Percentiles rank a stretch among this genome's conserved stretches.
These are phyloP conservation scores for Jaenimonas drosophilae DNA, from an alignment of 208 protist species.

Conservation along the genomic window DNA sequence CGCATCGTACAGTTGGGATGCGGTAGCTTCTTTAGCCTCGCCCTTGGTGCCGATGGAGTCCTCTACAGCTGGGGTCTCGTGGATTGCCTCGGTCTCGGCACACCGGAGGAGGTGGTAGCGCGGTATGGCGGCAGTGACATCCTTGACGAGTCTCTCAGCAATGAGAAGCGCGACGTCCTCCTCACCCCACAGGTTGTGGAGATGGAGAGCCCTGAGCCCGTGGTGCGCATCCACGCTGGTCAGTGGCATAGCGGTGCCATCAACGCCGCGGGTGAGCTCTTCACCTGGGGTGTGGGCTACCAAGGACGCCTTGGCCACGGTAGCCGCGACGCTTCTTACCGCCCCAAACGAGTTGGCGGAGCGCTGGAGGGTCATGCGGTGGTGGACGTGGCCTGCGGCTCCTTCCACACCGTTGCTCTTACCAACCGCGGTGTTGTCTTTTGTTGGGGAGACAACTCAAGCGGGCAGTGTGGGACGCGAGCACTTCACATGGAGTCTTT, in stretches of 20 bases:
- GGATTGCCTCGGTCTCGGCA: slow-evolving; percentile 74
- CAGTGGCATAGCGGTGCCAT: slow-evolving; percentile 85
- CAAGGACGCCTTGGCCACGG: slow-evolving; percentile 78
- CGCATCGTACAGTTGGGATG: slow-evolving; percentile 69
- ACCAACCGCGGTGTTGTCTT: slow-evolving; percentile 53
- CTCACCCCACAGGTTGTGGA: slow-evolving; percentile 56
- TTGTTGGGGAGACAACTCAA: slow-evolving; percentile 85
- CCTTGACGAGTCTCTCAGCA: slow-evolving; percentile 65
- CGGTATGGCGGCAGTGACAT: slow-evolving; percentile 15
- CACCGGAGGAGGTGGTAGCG: slow-evolving; percentile 35
- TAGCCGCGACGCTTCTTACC: slow-evolving; percentile 39
- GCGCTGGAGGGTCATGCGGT: slow-evolving; percentile 47
- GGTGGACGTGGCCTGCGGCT: slow-evolving; percentile 71
- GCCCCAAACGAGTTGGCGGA: slow-evolving; percentile 56
- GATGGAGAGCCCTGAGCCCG: slow-evolving; percentile 20
- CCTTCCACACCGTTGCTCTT: slow-evolving; percentile 77
- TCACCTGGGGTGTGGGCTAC: slow-evolving; percentile 84
- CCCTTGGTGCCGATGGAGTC: slow-evolving; percentile 41
- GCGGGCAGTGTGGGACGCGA: slow-evolving; percentile 63
- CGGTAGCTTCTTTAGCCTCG: slow-evolving; percentile 80
- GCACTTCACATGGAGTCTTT: slow-evolving; percentile 1
- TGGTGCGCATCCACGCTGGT: slow-evolving; percentile 67
- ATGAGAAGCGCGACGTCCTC: slow-evolving; percentile 65
- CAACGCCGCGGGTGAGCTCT: slow-evolving; percentile 65
- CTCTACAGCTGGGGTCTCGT: slow-evolving; percentile 83